Evolutionary conservation across 164 flowering plant species (phyloP).

Genomic region (Dillenia suffruticosa): DNA sequence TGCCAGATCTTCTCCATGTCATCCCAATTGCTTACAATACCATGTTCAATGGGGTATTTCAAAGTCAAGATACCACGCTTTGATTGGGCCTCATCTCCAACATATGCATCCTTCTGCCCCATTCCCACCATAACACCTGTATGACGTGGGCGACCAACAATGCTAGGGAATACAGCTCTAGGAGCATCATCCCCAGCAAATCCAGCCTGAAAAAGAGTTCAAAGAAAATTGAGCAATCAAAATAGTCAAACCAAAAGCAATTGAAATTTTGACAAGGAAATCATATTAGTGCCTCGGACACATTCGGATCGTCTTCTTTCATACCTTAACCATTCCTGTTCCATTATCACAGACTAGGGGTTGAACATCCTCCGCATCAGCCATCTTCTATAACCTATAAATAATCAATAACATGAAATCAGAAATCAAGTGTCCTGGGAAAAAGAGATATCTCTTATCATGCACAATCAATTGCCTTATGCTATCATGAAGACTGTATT

Average conservation of each 20-base stretch:
- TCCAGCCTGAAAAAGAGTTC: constrained; percentile 29
- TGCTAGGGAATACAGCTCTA: constrained; percentile 44
- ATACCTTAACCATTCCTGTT: constrained; percentile 42
- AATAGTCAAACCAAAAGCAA: not conserved
- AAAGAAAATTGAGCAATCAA: not conserved
- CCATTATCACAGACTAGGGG: constrained; percentile 45
- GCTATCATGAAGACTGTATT: no score
- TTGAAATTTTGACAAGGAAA: no score
- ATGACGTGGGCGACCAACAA: constrained; percentile 39
- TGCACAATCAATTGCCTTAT: no score
- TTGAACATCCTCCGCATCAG: constrained; percentile 31
- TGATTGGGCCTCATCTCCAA: constrained; percentile 46
- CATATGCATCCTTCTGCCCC: constrained; percentile 45
- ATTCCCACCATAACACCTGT: constrained; percentile 44
- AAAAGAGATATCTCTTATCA: no score
- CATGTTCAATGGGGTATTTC: constrained; percentile 55
- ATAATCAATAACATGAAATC: not conserved
- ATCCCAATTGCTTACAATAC: constrained; percentile 53
- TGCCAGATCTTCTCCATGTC: constrained; percentile 45
- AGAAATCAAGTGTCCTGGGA: not conserved
- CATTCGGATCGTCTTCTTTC: no score
- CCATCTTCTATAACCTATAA: constrained; percentile 24
- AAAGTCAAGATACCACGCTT: constrained; percentile 47
- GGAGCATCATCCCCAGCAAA: constrained; percentile 56
- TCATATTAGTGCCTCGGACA: no score